Conservation (phyloP, 345 rosid genomes). For the Toxicodendron radicans region DNA sequence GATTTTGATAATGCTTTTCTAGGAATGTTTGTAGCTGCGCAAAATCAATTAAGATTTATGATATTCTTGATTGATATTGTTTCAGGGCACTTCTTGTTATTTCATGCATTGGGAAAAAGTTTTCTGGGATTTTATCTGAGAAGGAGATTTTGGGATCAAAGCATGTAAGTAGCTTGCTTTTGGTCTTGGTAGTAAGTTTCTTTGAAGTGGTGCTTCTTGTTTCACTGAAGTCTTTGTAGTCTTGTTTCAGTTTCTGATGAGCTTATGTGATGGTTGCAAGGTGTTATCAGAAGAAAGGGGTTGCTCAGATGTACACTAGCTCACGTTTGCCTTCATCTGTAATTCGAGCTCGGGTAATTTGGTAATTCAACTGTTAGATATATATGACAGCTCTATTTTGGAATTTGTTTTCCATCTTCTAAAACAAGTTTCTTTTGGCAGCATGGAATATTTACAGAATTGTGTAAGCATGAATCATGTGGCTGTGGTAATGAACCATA, state of each 20-base stretch:
- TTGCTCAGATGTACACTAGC: conserved; percentile 58
- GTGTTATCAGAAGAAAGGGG: conserved; percentile 69
- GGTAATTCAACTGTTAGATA: conserved; percentile 33
- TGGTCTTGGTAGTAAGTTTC: conserved; percentile 6
- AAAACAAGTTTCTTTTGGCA: conserved; percentile 37
- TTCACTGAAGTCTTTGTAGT: conserved; percentile 22
- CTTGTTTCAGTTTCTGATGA: conserved; percentile 27
- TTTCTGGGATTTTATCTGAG: conserved; percentile 50
- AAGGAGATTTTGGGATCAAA: conserved; percentile 63
- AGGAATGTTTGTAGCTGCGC: conserved; percentile 2
- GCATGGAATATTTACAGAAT: conserved; percentile 67
- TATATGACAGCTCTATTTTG: conserved; percentile 16
- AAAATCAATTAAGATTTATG: neutral
- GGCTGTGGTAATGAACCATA: conserved; percentile 51
- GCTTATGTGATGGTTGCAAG: conserved; percentile 47
- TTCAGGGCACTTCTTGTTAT: conserved; percentile 74
- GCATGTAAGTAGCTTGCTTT: conserved; percentile 51
- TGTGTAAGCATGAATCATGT: conserved; percentile 56
- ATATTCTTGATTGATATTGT: conserved; percentile 24
- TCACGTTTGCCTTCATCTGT: conserved; percentile 54
- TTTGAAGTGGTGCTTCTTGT: conserved; percentile 13
- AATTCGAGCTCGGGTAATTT: conserved; percentile 70
- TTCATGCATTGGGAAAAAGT: conserved; percentile 63
- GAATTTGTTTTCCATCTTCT: conserved; percentile 14
- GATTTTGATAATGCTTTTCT: conserved; percentile 11